phyloP scores from a whole-genome alignment of 495 filamentous ascomycete genomes.

The Parathielavia appendiculata region DNA sequence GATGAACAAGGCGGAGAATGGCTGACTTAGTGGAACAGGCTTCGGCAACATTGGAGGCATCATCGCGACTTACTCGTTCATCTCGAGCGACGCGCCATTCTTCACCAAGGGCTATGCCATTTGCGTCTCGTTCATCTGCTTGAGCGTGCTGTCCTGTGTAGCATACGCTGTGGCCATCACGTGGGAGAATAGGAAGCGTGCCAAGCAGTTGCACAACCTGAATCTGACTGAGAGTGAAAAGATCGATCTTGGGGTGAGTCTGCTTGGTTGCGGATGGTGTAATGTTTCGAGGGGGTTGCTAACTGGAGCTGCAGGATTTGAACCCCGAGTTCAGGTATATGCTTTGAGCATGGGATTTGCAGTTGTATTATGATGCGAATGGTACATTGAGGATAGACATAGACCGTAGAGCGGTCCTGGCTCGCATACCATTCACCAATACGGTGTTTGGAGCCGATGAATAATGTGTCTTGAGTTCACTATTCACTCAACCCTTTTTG shows the following conservation, averaged over 20 bases:
- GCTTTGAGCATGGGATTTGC: slow-evolving; percentile 18
- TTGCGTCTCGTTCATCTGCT: slow-evolving; percentile 65
- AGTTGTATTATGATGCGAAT: not conserved
- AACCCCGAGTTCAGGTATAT: slow-evolving; percentile 59
- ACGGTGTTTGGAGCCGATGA: not conserved
- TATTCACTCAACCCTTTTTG: too few relatives aligned
- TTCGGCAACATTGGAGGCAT: slow-evolving; percentile 96
- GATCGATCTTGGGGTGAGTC: slow-evolving; percentile 54
- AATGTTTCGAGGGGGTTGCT: not conserved
- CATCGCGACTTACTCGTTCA: slow-evolving; percentile 79
- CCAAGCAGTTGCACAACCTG: slow-evolving; percentile 46
- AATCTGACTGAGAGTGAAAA: slow-evolving; percentile 68
- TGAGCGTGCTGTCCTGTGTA: slow-evolving; percentile 57
- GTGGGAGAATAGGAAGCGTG: slow-evolving; percentile 62
- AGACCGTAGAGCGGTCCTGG: not conserved
- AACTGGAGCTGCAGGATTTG: slow-evolving; percentile 43
- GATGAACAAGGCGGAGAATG: not conserved
- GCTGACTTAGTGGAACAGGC: slow-evolving; percentile 24
- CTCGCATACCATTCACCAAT: not conserved
- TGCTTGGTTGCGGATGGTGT: not conserved
- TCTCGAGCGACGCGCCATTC: slow-evolving; percentile 61
- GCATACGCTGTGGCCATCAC: slow-evolving; percentile 56
- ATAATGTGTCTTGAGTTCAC: too few relatives aligned
- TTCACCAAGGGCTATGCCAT: slow-evolving; percentile 76
- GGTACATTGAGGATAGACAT: not conserved